Percentiles rank a stretch among this genome's conserved stretches.
Conservation (phyloP, 139 green algal genomes). For the Edaphochlamys debaryana region DNA sequence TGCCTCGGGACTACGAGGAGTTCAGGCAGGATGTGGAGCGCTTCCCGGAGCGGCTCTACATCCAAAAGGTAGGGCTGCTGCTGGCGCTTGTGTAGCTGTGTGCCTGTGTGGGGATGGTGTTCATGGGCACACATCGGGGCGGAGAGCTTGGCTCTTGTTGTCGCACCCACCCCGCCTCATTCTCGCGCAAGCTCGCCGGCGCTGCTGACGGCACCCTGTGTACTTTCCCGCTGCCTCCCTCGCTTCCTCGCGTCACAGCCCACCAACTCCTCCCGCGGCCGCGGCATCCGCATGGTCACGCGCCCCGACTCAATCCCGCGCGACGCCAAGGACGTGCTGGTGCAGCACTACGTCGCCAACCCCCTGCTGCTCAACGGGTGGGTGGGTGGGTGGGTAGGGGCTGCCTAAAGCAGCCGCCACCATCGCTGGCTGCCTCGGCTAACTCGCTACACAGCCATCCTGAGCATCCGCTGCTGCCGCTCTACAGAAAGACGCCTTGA, state of each 20-base stretch:
- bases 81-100: neutral
- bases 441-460: too few species aligned
- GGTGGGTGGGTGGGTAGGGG: too few species aligned
- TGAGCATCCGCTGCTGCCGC: too few species aligned
- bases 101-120: neutral
- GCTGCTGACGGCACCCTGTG: too few species aligned
- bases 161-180: too few species aligned
- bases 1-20: conserved; percentile 71
- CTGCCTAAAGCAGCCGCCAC: too few species aligned
- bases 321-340: conserved; percentile 65
- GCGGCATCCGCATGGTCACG: conserved; percentile 66
- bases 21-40: conserved; percentile 60
- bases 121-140: neutral
- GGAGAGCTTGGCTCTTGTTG: too few species aligned
- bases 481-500: too few species aligned
- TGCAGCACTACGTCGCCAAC: conserved; percentile 80
- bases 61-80: conserved; percentile 60
- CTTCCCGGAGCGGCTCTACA: conserved; percentile 63
- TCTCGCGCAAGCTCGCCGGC: too few species aligned
- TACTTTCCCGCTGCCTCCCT: too few species aligned
- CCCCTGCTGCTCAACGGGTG: conserved; percentile 49
- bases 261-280: conserved; percentile 61
- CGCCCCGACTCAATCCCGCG: conserved; percentile 51
- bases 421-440: too few species aligned
- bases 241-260: too few species aligned